Evolutionary conservation across 2,329 filamentous ascomycete species (phyloP), one percentile per base, ranked within the genome.

Genomic region (Monilinia polystroma): DNA sequence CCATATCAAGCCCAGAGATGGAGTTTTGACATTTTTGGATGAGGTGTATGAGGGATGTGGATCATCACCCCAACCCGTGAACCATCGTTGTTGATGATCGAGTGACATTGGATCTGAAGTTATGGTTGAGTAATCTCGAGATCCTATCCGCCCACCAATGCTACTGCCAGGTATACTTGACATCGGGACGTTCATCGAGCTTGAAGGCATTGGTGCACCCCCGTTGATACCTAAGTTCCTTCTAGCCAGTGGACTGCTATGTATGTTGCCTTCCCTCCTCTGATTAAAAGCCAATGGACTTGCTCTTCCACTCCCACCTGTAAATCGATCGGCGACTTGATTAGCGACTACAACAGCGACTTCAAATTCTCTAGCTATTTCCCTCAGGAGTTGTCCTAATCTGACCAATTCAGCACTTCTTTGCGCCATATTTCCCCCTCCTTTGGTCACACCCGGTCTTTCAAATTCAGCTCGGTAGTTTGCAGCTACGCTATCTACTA

Each of bases 401-500:
- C 88, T 87, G 20, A 92, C 84, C 63, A 99, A 85, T 75, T 96
- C 91, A 62, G 85, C 82, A 70, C 89, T 89, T 69, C 95, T 87
- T 51, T 87, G 87, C 35, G 90, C 91, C 82, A 98, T 87, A 70
- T 87, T 87, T n/a, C 78, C 77, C 3, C 75, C 73, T 3, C 68
- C 73, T 63, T 71, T 70, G 18, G 63, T 70, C 73, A 78, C 81
- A 70, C 78, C 79, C 66, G 75, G 77, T 63, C 87, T 84, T 72
- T 93, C 90, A 73, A 93, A 95, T 77, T 98, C 94, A 60, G 92
- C 93, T 70, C 95, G 90, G 78, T 95, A 99, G 79, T 99, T 99
- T 68, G 95, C 93, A 0, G 95, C 93, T 38, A 99, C 90, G 6
- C 91, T 96, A 80, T 99, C 95, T 43, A 99, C 80, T 18, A 98